Evolutionary conservation across 129 eudicot genomes (phyloP), one percentile per base, ranked within the genome.

Genomic region (Deinandra increscens): DNA sequence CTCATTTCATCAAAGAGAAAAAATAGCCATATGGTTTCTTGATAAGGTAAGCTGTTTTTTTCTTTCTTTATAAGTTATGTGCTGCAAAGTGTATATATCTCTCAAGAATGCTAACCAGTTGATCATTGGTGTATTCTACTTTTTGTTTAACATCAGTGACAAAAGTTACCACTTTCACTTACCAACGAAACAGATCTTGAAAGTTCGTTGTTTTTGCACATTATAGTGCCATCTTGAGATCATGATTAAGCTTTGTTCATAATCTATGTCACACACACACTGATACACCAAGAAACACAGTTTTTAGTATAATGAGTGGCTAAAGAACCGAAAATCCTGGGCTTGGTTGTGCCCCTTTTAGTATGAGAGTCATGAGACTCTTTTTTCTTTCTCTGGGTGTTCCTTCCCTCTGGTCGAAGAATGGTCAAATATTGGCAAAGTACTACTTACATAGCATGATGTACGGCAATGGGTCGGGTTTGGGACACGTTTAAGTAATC

Each of bases 1-100:
- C 85, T 75, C 93, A 86, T 81, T 83, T 86, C 58, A 72, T 77
- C 61, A 81, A 81, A 77, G 48, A 41, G 66, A 67, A 70, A 66
- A 64, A 77, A 69, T 69, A 69, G 56, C 18, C 61, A 48, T 45
- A 49, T 39, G 45, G 70, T 60, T 60, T 48, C 67, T 60, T 76
- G 37, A 9, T 70, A 69, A 60, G 70, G 75, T 69, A 48, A 76
- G 45, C 46, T 14, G 15, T 20, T 29, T 54, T 54, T 43, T 22
- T 42, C 29, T 26, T 56, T 14, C 55, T 72, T 26, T 26, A 1
- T 26, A 26, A 6, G 56, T 22, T 53, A 19, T 72, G 53, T 65
- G 64, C 18, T 58, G 19, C 8, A 60, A 59, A 62, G 69, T 69
- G 81, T 77, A 77, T 33, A 77, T 69, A 69, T 69, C 42, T 69